Base-by-base conservation (phyloP, 1,284 basidiomycete species). In the Rhodotorula mucilaginosa region DNA sequence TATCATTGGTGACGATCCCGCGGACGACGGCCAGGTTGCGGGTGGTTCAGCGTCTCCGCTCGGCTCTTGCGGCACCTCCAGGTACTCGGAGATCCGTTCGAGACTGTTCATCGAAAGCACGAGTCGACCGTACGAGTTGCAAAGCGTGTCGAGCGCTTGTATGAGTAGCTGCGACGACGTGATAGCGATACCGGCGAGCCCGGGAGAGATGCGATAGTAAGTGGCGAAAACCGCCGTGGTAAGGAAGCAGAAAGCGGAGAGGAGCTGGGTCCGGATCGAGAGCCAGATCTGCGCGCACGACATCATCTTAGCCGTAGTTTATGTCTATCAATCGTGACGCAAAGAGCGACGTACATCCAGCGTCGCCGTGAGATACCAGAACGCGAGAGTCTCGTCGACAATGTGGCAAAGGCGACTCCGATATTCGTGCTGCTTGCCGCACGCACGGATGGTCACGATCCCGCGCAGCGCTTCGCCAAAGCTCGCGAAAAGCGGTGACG, bases 41-140 rank as follows among this genome's bases (percentile, higher is more conserved):
- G 80, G 80, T 2, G 79, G 74, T 2, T 59, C 46, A 2, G 39
- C 12, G 1, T 68, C 73, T 3, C 34, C 74, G 29, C 34, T 46
- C 56, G 6, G 92, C 88, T 95, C 93, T 78, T 91, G 90, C 1
- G 91, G 90, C n/a, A 95, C 84, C 65, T 90, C 86, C 26, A 95
- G 86, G 79, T 95, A 96, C 82, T 96, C 93, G 6, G 91, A 87
- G 12, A 95, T 86, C 69, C 93, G 89, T 81, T 97, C 94, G 10
- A 96, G 89, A 12, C 87, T 87, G 81, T 91, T 90, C 90, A 81
- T 70, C 58, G 75, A 74, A 44, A 78, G 77, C 7, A 77, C 73
- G 18, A 80, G 76, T 31, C 77, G 74, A 58, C 72, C 72, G 69
- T 76, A 73, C 10, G 74, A 49, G 47, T 48, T 63, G 56, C 67